These are phyloP conservation scores for Boechera retrofracta DNA, from an alignment of 345 rosid genomes.

Conservation along the genomic window DNA sequence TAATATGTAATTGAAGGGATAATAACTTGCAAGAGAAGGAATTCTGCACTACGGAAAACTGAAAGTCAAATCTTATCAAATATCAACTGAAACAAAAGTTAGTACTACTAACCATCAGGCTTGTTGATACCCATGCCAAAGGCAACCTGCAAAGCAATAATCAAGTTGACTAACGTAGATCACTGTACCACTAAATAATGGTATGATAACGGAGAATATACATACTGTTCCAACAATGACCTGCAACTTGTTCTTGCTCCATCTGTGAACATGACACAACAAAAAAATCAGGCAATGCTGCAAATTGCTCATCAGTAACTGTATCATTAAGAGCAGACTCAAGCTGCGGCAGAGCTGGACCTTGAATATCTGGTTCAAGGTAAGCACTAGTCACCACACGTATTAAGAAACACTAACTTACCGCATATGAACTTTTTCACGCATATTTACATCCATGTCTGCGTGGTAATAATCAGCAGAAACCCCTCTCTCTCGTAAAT, in stretches of 20 bases:
- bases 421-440: constrained; percentile 90
- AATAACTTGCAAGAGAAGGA: constrained; percentile 7
- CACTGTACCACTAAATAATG: constrained; percentile 10
- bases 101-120: constrained; percentile 83
- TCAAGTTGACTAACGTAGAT: constrained; percentile 26
- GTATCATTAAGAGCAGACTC: constrained; percentile 11
- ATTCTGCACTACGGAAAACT: neutral
- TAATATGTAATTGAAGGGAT: neutral
- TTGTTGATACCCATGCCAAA: constrained; percentile 99
- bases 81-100: constrained; percentile 25
- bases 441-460: constrained; percentile 85
- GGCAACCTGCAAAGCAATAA: constrained; percentile 70
- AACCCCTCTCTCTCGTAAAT: constrained; percentile 73
- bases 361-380: neutral
- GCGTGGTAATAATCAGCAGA: constrained; percentile 91
- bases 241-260: constrained; percentile 95
- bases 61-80: neutral
- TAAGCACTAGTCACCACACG: neutral
- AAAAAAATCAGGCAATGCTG: constrained; percentile 16
- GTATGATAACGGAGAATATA: constrained; percentile 24
- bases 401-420: constrained; percentile 27
- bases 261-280: constrained; percentile 55
- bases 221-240: constrained; percentile 98
- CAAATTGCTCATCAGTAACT: constrained; percentile 21
- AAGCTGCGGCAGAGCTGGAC: constrained; percentile 8